Evolutionary conservation across 2,329 filamentous ascomycete species (phyloP).

Genomic region (Fusarium siculi): DNA sequence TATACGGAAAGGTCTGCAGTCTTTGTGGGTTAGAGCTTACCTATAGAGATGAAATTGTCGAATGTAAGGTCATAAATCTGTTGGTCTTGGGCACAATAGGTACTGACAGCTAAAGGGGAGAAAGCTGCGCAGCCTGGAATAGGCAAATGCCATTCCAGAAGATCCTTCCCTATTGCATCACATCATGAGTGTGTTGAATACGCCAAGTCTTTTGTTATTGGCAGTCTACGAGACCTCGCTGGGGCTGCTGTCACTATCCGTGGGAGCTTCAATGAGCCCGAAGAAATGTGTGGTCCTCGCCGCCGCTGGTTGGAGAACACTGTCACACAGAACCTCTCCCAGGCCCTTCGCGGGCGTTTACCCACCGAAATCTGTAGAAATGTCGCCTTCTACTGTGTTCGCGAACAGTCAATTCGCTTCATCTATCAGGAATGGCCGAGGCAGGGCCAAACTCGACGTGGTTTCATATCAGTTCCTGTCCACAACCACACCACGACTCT

Average conservation of each 20-base stretch:
- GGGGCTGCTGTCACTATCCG: neutral
- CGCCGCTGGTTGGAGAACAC: neutral
- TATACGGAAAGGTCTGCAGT: fast-evolving
- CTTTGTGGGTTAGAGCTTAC: neutral
- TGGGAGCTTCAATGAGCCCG: neutral
- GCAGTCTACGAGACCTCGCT: neutral
- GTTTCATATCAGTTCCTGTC: too few relatives aligned
- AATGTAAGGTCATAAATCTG: neutral
- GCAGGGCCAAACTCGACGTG: too few relatives aligned
- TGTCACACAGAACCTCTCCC: fast-evolving
- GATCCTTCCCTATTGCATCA: neutral
- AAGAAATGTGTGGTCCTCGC: neutral
- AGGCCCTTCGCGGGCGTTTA: neutral
- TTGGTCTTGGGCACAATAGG: fast-evolving
- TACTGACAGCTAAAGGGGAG: neutral
- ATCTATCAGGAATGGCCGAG: too few relatives aligned
- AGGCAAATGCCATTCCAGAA: fast-evolving
- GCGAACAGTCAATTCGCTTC: neutral
- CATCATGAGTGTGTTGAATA: neutral
- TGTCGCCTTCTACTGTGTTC: neutral
- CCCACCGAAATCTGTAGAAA: neutral
- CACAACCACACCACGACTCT: too few relatives aligned
- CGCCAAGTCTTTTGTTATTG: neutral
- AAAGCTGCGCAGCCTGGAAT: neutral
- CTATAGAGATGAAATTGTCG: neutral